phyloP scores from a whole-genome alignment of 495 filamentous ascomycete genomes.

The Chaetomium cochliodes region DNA sequence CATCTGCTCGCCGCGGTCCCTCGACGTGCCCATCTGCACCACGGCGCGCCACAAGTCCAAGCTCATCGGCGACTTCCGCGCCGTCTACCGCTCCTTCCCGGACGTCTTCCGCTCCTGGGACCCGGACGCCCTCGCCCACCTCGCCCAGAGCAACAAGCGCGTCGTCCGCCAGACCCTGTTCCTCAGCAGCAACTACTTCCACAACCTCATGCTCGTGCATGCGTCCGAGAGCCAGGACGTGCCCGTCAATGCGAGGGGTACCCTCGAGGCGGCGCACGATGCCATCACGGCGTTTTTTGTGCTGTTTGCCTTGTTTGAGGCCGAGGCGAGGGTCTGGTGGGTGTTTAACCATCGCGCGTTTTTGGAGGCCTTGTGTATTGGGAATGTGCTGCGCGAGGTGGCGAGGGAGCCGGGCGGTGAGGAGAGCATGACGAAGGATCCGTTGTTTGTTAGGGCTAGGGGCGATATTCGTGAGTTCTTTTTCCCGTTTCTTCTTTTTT shows the following conservation, averaged over 20 bases:
- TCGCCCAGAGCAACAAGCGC: slow-evolving; percentile 55
- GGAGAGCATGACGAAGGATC: slow-evolving; percentile 46
- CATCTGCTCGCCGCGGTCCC: slow-evolving; percentile 64
- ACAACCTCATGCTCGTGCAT: slow-evolving; percentile 70
- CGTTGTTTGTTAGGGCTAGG: slow-evolving; percentile 54
- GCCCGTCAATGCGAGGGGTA: slow-evolving; percentile 60
- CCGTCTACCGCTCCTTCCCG: slow-evolving; percentile 63
- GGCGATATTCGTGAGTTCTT: slow-evolving; percentile 53
- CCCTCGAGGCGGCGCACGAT: slow-evolving; percentile 67
- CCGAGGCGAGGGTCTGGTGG: slow-evolving; percentile 72
- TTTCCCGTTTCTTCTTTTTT: slow-evolving; percentile 1
- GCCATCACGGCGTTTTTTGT: slow-evolving; percentile 65
- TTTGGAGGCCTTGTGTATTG: slow-evolving; percentile 60
- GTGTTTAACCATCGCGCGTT: slow-evolving; percentile 73
- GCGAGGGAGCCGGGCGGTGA: slow-evolving; percentile 34
- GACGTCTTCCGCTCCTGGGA: slow-evolving; percentile 62
- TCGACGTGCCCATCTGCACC: slow-evolving; percentile 61
- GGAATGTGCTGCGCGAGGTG: slow-evolving; percentile 46
- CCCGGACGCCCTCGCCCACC: slow-evolving; percentile 48
- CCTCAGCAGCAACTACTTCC: slow-evolving; percentile 67
- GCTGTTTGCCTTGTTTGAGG: slow-evolving; percentile 59
- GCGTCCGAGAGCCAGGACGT: slow-evolving; percentile 58
- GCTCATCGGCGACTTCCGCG: slow-evolving; percentile 60
- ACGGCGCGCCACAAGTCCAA: slow-evolving; percentile 58
- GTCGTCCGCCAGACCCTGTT: slow-evolving; percentile 66